Base-by-base conservation (phyloP, 768 basidiomycete species). In the Hortiboletus flavorubellus region DNA sequence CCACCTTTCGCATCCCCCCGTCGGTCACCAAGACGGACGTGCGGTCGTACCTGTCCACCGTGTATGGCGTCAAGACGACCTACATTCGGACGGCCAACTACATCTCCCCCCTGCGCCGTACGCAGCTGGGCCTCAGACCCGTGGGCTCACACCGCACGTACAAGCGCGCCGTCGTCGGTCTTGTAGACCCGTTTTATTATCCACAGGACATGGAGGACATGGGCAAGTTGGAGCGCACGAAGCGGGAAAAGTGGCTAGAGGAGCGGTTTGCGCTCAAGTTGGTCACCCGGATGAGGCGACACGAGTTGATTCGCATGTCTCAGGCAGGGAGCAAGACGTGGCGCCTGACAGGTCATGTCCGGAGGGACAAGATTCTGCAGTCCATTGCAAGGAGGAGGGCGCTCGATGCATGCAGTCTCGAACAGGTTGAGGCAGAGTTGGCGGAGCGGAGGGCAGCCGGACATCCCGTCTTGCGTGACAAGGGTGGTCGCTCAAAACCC, bases 31-130 rank as follows among this genome's bases (percentile, higher is more conserved):
- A 98, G 74, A 91, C 88, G 53, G 94, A 98, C 73, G 75, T 98
- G 37, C 86, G 93, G 39, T 87, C 89, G 0, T 93, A 96, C 68
- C 82, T 98, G 45, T 73, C 74, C 49, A 80, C 92, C 34, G 81
- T 87, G n/a, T 98, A 98, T 63, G 90, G 91, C 57, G 85, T 98
- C 44, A 76, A 86, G 65, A 88, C 89, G 55, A 96, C 93, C 8
- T 97, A 95, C 70, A 92, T 98, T 58, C 91, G 94, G 49, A 98
- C 94, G n/a, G 90, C 91, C 77, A 91, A 90, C 75, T 92, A 93
- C 64, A 75, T 86, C 55, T 80, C 87, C 1, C 82, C 86, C 42
- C 64, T 80, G 18, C 65, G 67, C 10, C 72, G 78, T 39, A 59
- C 56, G 0, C 58, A 48, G 30, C 26, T 60, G 30, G 61, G 70